A percentile compares a stretch with the other conserved stretches of the same genome.
These are phyloP conservation scores for Hebeloma cylindrosporum DNA, from an alignment of 768 basidiomycete species.

Conservation along the genomic window DNA sequence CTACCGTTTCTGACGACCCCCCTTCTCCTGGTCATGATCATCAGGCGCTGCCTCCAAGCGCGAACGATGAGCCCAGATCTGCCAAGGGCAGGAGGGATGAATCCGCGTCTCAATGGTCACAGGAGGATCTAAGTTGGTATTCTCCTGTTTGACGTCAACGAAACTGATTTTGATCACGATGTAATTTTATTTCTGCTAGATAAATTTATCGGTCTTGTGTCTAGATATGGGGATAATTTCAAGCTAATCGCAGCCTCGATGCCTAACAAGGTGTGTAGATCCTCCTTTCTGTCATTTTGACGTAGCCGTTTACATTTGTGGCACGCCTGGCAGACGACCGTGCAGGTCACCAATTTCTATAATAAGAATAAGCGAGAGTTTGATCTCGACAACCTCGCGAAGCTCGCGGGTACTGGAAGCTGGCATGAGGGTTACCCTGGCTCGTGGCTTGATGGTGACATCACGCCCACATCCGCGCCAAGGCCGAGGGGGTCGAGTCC, in stretches of 20 bases:
- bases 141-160: background rate
- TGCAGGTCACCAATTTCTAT: slow-evolving; percentile 57
- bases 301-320: background rate
- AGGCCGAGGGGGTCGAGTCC: background rate
- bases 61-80: slow-evolving; percentile 22
- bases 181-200: slow-evolving; percentile 28
- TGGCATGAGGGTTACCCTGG: no score
- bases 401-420: no score
- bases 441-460: no score
- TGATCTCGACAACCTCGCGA: slow-evolving; percentile 40
- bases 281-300: background rate
- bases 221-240: slow-evolving; percentile 65
- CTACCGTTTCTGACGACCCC: slow-evolving; percentile 37
- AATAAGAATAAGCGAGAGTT: slow-evolving; percentile 41
- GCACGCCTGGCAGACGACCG: slow-evolving; percentile 46
- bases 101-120: slow-evolving; percentile 50
- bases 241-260: slow-evolving; percentile 68
- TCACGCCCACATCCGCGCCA: background rate
- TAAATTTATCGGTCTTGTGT: slow-evolving; percentile 54
- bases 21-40: slow-evolving; percentile 27
- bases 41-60: slow-evolving; percentile 24
- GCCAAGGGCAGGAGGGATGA: slow-evolving; percentile 29
- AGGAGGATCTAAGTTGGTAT: slow-evolving; percentile 61
- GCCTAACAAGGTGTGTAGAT: slow-evolving; percentile 55
- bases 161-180: slow-evolving; percentile 11